Evolutionary conservation across 129 eudicot species (phyloP).

Genomic region (Oenanthe sinensis): DNA sequence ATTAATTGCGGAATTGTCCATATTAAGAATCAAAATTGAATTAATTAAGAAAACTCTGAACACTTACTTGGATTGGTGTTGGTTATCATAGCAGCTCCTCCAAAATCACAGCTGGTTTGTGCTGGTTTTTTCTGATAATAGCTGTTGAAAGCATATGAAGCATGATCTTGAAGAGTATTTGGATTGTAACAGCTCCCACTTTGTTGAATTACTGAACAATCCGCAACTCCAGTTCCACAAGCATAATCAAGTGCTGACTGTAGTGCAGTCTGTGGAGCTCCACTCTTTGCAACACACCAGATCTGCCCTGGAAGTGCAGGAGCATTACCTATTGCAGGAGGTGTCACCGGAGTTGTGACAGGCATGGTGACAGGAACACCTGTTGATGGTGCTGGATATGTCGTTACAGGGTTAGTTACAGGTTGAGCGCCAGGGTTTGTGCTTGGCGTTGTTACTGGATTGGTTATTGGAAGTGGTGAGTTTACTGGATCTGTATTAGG

Average conservation of each 20-base stretch:
- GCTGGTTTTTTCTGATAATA: slow-evolving; percentile 79
- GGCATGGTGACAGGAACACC: slow-evolving; percentile 26
- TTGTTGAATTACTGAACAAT: slow-evolving; percentile 73
- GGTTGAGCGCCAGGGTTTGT: slow-evolving; percentile 32
- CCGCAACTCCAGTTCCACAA: slow-evolving; percentile 88
- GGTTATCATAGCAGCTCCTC: slow-evolving; percentile 66
- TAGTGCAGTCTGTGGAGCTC: slow-evolving; percentile 42
- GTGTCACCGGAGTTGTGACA: slow-evolving; percentile 15
- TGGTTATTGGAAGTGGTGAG: slow-evolving; percentile 21
- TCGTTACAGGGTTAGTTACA: slow-evolving; percentile 28
- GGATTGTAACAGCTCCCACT: slow-evolving; percentile 81
- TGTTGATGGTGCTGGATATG: slow-evolving; percentile 30
- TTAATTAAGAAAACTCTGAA: neutral
- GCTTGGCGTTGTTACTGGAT: slow-evolving; percentile 50
- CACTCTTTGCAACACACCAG: slow-evolving; percentile 89
- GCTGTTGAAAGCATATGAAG: slow-evolving; percentile 84
- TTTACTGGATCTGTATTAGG: slow-evolving; percentile 41
- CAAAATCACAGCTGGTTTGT: slow-evolving; percentile 84
- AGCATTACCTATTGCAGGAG: slow-evolving; percentile 32
- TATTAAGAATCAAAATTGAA: slow-evolving; percentile 2
- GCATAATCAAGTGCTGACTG: slow-evolving; percentile 89
- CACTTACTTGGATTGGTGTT: slow-evolving; percentile 75
- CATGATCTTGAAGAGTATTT: slow-evolving; percentile 61
- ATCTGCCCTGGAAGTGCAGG: slow-evolving; percentile 49
- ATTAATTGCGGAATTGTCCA: neutral